A percentile compares a stretch with the other conserved stretches of the same genome.
phyloP scores from a whole-genome alignment of 2,329 filamentous ascomycete genomes.

The Botryotinia globosa region DNA sequence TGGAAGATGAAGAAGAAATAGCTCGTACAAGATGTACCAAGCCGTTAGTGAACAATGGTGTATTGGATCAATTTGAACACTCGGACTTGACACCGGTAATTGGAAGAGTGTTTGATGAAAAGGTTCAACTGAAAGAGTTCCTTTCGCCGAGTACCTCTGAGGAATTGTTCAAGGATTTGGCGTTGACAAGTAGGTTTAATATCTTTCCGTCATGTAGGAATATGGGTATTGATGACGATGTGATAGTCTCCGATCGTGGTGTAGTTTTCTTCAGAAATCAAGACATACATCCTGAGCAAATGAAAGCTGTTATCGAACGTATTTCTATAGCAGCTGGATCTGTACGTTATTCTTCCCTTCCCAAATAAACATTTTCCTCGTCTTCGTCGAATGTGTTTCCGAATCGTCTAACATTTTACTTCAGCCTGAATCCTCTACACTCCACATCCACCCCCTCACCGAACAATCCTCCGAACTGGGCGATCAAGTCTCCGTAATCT shows the following conservation, averaged over 20 bases:
- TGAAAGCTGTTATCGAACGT: slow-evolving; percentile 44
- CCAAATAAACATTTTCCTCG: neutral
- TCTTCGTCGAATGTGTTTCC: neutral
- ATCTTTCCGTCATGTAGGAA: neutral
- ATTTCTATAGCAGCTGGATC: slow-evolving; percentile 11
- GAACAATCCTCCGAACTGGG: slow-evolving; percentile 52
- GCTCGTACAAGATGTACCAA: slow-evolving; percentile 19
- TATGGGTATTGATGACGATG: slow-evolving; percentile 27
- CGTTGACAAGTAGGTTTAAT: slow-evolving; percentile 39
- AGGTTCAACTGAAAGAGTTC: slow-evolving; percentile 57
- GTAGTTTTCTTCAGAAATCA: slow-evolving; percentile 56
- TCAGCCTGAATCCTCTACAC: slow-evolving; percentile 41
- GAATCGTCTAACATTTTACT: neutral
- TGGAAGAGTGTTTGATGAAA: slow-evolving; percentile 55
- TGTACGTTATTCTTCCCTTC: slow-evolving; percentile 8
- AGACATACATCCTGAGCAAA: slow-evolving; percentile 45
- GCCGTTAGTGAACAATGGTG: slow-evolving; percentile 22
- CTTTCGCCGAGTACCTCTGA: slow-evolving; percentile 39
- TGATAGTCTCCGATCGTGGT: slow-evolving; percentile 56
- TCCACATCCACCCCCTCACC: slow-evolving; percentile 54
- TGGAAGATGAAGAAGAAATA: slow-evolving; percentile 10
- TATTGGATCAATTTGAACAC: slow-evolving; percentile 28
- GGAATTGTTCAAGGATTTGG: slow-evolving; percentile 55
- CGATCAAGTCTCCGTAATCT: slow-evolving; percentile 57
- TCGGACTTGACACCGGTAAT: slow-evolving; percentile 30